Base-by-base conservation (phyloP, 2,329 filamentous ascomycete species). In the Fusarium annulatum region DNA sequence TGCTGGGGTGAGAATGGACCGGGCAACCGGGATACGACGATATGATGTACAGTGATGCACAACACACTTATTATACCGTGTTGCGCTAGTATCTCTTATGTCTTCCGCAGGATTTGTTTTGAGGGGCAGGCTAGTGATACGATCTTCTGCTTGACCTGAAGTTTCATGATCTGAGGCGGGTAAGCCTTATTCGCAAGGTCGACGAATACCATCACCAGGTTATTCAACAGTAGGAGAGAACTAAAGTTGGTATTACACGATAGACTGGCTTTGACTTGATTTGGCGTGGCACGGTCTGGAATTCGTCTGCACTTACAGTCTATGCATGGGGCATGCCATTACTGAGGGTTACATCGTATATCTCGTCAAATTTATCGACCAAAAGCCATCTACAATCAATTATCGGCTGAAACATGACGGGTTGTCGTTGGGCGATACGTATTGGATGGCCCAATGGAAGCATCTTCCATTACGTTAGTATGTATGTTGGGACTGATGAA, bases 181-280 rank as follows among this genome's bases (percentile, higher is more conserved):
- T 8, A 45, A 45, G 21, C 28, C 39, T 66, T 21, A 34, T 51
- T 51, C n/a, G 21, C 18, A 51, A 34, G 48, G 11, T 51, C n/a
- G 48, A 34, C 11, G 48, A 51, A 23, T 34, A n/a, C 42, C 61
- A 70, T 76, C 64, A 62, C 75, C 67, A 75, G 64, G 68, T 72
- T 46, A n/a, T 42, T 42, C 48, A 67, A 69, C 38, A 28, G 11
- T 23, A 12, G 30, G 16, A 23, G n/a, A 51, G 30, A 23, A 34
- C 21, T 51, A 30, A 34, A 19, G 48, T 23, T 14, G 11, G 48
- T 19, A 51, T 23, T 34, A 23, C 48, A 51, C n/a, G 48, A 51
- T 34, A 23, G 16, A 34, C 48, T 43, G 59, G 28, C 52, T 53
- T 61, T 60, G 34, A 36, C 51, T 45, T 57, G 39, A 28, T 46